phyloP scores from a whole-genome alignment of 2,329 filamentous ascomycete genomes.

The Apiospora arundinis region DNA sequence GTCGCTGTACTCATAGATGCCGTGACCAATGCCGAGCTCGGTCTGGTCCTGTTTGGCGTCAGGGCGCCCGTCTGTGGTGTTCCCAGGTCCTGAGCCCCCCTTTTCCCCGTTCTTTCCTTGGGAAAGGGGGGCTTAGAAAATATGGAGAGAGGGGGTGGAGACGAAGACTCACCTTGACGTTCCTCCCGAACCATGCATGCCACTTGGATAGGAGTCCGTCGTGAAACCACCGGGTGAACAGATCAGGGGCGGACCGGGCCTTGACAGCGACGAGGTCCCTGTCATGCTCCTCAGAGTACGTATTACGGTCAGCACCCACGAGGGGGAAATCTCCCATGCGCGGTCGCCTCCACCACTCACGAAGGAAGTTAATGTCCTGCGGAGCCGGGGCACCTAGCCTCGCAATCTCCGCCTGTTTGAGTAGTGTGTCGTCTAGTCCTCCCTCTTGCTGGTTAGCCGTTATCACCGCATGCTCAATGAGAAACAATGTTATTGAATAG shows the following conservation, averaged over 20 bases:
- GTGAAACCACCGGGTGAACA: slow-evolving; percentile 26
- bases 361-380: slow-evolving; percentile 24
- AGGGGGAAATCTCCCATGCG: slow-evolving; percentile 26
- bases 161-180: slow-evolving; percentile 21
- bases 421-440: slow-evolving; percentile 19
- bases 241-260: slow-evolving; percentile 18
- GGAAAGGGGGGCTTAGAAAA: neutral
- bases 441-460: neutral
- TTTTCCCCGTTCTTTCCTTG: neutral
- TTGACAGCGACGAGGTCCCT: slow-evolving; percentile 26
- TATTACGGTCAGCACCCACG: slow-evolving; percentile 22
- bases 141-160: neutral
- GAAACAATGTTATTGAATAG: too few species aligned
- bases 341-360: slow-evolving; percentile 23
- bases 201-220: slow-evolving; percentile 19
- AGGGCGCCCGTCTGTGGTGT: neutral
- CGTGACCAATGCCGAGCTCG: slow-evolving; percentile 20
- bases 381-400: slow-evolving; percentile 14
- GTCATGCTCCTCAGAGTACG: slow-evolving; percentile 14
- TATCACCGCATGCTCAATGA: neutral
- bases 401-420: slow-evolving; percentile 23
- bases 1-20: slow-evolving; percentile 25
- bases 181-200: slow-evolving; percentile 21
- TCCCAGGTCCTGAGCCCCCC: neutral
- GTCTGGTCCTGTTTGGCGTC: neutral